A percentile compares a stretch with the other conserved stretches of the same genome.
These are phyloP conservation scores for Mortierella sp. DNA, from an alignment of 371 early-diverging fungal genomes.

Conservation along the genomic window DNA sequence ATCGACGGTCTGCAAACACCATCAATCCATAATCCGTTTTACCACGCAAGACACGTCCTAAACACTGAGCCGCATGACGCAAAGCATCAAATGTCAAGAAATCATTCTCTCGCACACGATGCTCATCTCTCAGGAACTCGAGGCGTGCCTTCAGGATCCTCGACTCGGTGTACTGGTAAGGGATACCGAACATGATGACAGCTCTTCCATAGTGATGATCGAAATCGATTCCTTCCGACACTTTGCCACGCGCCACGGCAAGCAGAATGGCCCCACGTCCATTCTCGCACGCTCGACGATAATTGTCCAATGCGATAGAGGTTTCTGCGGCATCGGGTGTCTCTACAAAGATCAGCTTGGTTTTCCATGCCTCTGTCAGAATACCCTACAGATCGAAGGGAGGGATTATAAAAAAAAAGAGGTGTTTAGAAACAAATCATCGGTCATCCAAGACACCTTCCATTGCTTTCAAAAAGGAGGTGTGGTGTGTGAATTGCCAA, in stretches of 20 bases:
- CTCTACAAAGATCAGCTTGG: conserved; percentile 99
- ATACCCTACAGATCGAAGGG: conserved; percentile 74
- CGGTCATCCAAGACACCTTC: no score
- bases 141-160: conserved; percentile 96
- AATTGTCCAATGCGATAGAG: conserved; percentile 94
- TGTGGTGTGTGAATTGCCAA: no score
- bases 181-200: conserved; percentile 99
- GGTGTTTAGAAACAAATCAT: background rate
- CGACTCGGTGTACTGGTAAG: conserved; percentile 99
- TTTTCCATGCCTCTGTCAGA: conserved; percentile 93
- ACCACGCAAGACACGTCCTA: conserved; percentile 97
- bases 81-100: conserved; percentile 99
- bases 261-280: conserved; percentile 99
- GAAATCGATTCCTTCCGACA: conserved; percentile 99
- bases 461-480: no score
- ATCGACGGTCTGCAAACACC: conserved; percentile 99
- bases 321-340: conserved; percentile 99
- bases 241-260: conserved; percentile 99
- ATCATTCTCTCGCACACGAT: conserved; percentile 97
- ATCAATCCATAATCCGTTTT: conserved; percentile 99
- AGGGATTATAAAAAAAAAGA: background rate
- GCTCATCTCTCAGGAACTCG: conserved; percentile 94
- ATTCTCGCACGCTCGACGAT: conserved; percentile 96
- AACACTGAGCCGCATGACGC: conserved; percentile 99
- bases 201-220: conserved; percentile 99